Evolutionary conservation across 148 eudicot species (phyloP), one percentile per base, ranked within the genome.

Genomic region (Diospyros kaki): DNA sequence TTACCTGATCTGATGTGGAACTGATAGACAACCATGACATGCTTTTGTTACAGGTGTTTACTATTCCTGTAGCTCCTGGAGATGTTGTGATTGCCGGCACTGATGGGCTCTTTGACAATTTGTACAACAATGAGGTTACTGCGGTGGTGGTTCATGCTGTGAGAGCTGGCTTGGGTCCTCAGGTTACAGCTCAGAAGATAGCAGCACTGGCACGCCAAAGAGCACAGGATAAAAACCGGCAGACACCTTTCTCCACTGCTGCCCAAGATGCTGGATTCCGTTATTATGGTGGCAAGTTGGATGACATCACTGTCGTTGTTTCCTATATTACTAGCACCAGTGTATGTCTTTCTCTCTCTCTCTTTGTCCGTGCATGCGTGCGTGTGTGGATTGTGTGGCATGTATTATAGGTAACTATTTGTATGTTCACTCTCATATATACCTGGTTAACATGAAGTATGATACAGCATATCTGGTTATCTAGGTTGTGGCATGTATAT

Each of bases 51-150:
- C 79, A 87, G 89, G 87, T 84, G 3, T 84, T 87, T 48, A 82
- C 84, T 38, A 72, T 87, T 40, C 86, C 85, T 53, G 89, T 87
- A 38, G 89, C 86, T 59, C 89, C 87, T 5, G 89, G 89, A 62
- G 89, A 87, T 75, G 89, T 80, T 43, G 53, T 87, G 48, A 81
- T 87, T 69, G 89, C 86, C 59, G 89, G 89, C 43, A 87, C 89
- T 9, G 89, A 87, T 69, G 89, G 89, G 58, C 71, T 87, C 1
- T 87, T 87, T 72, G 89, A 87, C 76, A 87, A 87, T 52, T 68
- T 87, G 64, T 87, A 87, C 82, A 78, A 80, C 80, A 87, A 84
- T 66, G 89, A 87, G 79, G 82, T 87, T 58, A 82, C 86, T 44
- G 84, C 80, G 63, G 82, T 87, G 58, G 87, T 87, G 38, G 87